Evolutionary conservation across 1,139 yeast genomes (phyloP).

Genomic region (Diutina pseudorugosa): DNA sequence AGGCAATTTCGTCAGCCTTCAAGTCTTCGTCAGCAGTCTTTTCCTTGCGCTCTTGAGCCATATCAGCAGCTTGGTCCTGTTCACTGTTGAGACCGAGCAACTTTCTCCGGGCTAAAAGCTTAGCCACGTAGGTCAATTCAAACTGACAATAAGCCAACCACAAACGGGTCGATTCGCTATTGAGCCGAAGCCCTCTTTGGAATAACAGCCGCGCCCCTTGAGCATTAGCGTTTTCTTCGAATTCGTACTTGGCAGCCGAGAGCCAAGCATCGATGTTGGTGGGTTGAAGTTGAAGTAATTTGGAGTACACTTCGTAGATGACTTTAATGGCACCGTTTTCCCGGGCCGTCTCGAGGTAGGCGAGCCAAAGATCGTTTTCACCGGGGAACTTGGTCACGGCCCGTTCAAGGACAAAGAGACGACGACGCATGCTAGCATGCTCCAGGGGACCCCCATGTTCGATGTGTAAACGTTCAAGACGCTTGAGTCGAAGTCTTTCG

Average conservation of each 20-base stretch:
- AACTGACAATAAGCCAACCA: slow-evolving; percentile 86
- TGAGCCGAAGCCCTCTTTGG: slow-evolving; percentile 78
- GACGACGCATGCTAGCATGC: slow-evolving; percentile 65
- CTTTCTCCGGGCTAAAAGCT: slow-evolving; percentile 71
- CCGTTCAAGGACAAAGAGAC: slow-evolving; percentile 73
- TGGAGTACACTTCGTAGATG: slow-evolving; percentile 71
- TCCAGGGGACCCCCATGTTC: slow-evolving; percentile 22
- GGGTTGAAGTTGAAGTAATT: slow-evolving; percentile 80
- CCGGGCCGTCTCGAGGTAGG: slow-evolving; percentile 65
- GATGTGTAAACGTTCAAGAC: slow-evolving; percentile 46
- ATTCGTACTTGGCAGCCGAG: slow-evolving; percentile 88
- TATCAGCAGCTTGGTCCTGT: slow-evolving; percentile 48
- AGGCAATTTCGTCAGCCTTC: slow-evolving; percentile 11
- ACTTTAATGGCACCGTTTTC: slow-evolving; percentile 63
- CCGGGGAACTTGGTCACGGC: slow-evolving; percentile 74
- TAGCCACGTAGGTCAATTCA: slow-evolving; percentile 77
- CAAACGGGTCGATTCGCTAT: slow-evolving; percentile 56
- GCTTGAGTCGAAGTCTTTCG: slow-evolving; percentile 64
- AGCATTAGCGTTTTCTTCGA: slow-evolving; percentile 79
- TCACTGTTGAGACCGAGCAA: slow-evolving; percentile 70
- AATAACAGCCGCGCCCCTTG: slow-evolving; percentile 79
- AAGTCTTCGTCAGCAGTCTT: slow-evolving; percentile 29
- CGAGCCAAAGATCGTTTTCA: slow-evolving; percentile 67
- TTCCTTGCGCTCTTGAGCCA: slow-evolving; percentile 50
- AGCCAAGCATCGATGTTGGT: slow-evolving; percentile 85